Evolutionary conservation across 805 yeast genomes (phyloP).

Genomic region (Candida krabiensis): DNA sequence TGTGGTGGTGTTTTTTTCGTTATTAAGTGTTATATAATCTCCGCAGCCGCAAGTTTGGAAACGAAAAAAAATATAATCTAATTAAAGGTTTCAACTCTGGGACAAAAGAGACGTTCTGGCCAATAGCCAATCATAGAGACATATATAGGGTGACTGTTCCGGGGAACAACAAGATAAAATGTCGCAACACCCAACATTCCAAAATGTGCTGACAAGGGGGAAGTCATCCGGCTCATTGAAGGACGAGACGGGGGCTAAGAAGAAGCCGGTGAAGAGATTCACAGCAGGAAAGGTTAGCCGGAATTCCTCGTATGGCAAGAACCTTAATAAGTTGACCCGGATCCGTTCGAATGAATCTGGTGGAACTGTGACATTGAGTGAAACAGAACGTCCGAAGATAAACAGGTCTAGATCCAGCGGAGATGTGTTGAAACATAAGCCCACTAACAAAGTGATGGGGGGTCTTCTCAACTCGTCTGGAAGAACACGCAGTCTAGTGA

Average conservation of each 20-base stretch:
- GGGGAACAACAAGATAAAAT: slow-evolving; percentile 4
- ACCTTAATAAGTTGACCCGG: slow-evolving; percentile 32
- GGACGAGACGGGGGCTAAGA: slow-evolving; percentile 24
- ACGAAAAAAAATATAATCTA: too few species aligned
- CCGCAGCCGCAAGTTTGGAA: too few species aligned
- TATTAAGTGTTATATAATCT: too few species aligned
- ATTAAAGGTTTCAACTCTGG: too few species aligned
- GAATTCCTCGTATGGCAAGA: slow-evolving; percentile 36
- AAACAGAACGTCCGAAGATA: slow-evolving; percentile 23
- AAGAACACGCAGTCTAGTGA: slow-evolving; percentile 28
- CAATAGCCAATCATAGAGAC: too few species aligned
- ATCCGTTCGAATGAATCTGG: slow-evolving; percentile 32
- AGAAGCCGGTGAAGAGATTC: slow-evolving; percentile 32
- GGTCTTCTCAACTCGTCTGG: slow-evolving; percentile 4
- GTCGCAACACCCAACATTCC: slow-evolving; percentile 13
- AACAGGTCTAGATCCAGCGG: slow-evolving; percentile 28
- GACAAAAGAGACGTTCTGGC: too few species aligned
- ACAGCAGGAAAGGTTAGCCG: slow-evolving; percentile 35
- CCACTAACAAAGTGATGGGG: slow-evolving; percentile 16
- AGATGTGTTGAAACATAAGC: slow-evolving; percentile 21
- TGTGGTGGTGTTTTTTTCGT: neutral
- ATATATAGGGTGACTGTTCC: too few species aligned
- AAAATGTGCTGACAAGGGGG: slow-evolving; percentile 21
- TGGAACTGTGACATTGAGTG: slow-evolving; percentile 9
- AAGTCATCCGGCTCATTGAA: slow-evolving; percentile 28